Conservation (phyloP, 2,329 filamentous ascomycete species). For the Drechslerella stenobrocha region DNA sequence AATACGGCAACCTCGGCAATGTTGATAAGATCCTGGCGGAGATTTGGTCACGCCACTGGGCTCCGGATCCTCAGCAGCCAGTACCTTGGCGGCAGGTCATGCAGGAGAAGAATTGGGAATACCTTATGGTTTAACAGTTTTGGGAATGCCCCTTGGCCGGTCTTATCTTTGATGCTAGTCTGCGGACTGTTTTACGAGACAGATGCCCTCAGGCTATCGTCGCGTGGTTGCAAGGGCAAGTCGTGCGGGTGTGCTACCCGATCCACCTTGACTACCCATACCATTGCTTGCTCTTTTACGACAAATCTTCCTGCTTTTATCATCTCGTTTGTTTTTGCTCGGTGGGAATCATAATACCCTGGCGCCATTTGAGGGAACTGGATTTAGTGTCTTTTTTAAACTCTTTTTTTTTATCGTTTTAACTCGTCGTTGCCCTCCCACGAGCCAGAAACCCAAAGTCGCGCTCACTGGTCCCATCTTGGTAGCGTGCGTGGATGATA, state of each 20-base stretch:
- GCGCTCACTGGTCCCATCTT: background rate
- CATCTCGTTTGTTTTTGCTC: slow-evolving; percentile 21
- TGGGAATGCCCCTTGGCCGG: no score
- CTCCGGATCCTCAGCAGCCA: slow-evolving; percentile 2
- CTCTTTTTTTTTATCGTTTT: slow-evolving; percentile 10
- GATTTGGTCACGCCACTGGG: slow-evolving; percentile 37
- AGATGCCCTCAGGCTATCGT: background rate
- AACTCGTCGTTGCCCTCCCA: background rate
- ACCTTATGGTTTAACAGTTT: slow-evolving; percentile 45
- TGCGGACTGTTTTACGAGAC: no score
- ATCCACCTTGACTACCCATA: no score
- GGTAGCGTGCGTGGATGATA: no score
- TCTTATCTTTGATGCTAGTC: background rate
- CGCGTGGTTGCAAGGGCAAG: no score
- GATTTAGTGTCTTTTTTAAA: background rate
- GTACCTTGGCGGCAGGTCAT: slow-evolving; percentile 45
- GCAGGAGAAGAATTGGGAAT: slow-evolving; percentile 45
- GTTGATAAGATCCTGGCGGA: slow-evolving; percentile 45
- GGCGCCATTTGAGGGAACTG: slow-evolving; percentile 32
- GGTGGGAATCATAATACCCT: slow-evolving; percentile 47
- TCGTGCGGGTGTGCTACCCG: no score
- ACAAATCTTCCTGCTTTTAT: no score
- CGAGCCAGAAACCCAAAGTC: background rate
- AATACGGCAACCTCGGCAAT: slow-evolving; percentile 44
- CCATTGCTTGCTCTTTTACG: no score